These are phyloP conservation scores for Leishmania mexicana DNA, from an alignment of 208 protist species.

Conservation along the genomic window DNA sequence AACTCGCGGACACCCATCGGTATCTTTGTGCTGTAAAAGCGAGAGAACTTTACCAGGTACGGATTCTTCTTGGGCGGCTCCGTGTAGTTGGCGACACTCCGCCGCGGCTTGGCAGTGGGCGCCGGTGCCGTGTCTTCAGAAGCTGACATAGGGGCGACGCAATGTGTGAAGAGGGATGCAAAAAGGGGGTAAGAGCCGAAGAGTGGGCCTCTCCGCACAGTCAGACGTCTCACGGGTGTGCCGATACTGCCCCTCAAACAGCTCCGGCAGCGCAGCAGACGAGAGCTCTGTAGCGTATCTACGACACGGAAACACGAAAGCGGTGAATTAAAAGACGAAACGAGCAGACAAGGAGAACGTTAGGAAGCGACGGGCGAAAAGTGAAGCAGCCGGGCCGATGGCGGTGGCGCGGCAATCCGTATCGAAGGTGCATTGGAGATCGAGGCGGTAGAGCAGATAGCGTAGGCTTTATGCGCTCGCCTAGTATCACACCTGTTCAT, in stretches of 20 bases:
- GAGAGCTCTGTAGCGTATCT: not conserved
- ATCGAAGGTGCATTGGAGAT: not conserved
- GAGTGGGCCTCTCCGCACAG: not conserved
- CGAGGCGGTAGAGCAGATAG: too few species aligned
- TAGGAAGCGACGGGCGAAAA: not conserved
- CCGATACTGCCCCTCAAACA: not conserved
- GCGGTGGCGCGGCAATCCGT: not conserved
- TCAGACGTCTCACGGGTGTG: not conserved
- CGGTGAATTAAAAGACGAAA: not conserved
- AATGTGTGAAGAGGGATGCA: not conserved
- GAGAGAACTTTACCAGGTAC: slow-evolving; percentile 61
- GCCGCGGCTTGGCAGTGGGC: slow-evolving; percentile 10
- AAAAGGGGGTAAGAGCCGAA: not conserved
- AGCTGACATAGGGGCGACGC: slow-evolving; percentile 5
- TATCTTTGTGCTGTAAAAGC: slow-evolving; percentile 81
- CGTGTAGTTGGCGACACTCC: slow-evolving; percentile 76
- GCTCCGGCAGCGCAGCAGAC: not conserved
- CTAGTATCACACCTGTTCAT: not conserved
- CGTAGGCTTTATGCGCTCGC: not conserved
- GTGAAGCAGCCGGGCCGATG: not conserved
- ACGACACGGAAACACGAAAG: not conserved
- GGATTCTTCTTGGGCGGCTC: slow-evolving; percentile 71
- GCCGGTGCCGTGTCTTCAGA: not conserved
- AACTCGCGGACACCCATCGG: slow-evolving; percentile 87
- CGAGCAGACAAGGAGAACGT: not conserved